These are phyloP conservation scores for Xylaria acuta DNA, from an alignment of 495 filamentous ascomycete genomes.

Conservation along the genomic window DNA sequence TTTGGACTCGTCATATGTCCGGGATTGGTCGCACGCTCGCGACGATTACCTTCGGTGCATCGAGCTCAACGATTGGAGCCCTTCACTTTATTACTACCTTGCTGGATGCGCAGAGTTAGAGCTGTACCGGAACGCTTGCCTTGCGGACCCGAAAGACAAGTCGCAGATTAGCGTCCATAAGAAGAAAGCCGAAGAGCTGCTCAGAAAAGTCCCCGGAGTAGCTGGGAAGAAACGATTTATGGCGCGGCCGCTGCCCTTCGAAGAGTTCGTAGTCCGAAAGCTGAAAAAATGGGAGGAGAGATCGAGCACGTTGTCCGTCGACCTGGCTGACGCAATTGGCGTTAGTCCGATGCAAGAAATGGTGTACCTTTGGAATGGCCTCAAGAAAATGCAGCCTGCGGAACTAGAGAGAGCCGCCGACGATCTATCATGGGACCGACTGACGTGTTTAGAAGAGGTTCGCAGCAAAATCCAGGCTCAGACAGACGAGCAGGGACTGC, in stretches of 20 bases:
- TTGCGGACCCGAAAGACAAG: constrained; percentile 61
- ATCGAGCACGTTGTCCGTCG: constrained; percentile 68
- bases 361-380: constrained; percentile 92
- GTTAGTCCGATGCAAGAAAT: constrained; percentile 89
- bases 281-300: constrained; percentile 88
- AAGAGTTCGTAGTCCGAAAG: constrained; percentile 85
- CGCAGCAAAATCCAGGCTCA: constrained; percentile 70
- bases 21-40: constrained; percentile 73
- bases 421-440: constrained; percentile 67
- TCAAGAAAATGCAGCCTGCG: constrained; percentile 72
- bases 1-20: constrained; percentile 77
- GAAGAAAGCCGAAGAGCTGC: constrained; percentile 69
- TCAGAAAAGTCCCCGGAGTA: constrained; percentile 73
- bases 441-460: constrained; percentile 58
- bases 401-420: constrained; percentile 69
- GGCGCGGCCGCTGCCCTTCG: constrained; percentile 87
- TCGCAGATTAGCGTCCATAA: constrained; percentile 52
- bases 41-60: constrained; percentile 79
- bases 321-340: constrained; percentile 82
- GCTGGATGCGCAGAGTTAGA: constrained; percentile 79
- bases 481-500: constrained; percentile 77
- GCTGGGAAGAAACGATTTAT: constrained; percentile 90
- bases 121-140: constrained; percentile 70
- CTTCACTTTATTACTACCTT: constrained; percentile 88
- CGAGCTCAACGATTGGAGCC: constrained; percentile 89